Conservation (phyloP, 371 early-diverging fungal species). For the Mucor lusitanicus region DNA sequence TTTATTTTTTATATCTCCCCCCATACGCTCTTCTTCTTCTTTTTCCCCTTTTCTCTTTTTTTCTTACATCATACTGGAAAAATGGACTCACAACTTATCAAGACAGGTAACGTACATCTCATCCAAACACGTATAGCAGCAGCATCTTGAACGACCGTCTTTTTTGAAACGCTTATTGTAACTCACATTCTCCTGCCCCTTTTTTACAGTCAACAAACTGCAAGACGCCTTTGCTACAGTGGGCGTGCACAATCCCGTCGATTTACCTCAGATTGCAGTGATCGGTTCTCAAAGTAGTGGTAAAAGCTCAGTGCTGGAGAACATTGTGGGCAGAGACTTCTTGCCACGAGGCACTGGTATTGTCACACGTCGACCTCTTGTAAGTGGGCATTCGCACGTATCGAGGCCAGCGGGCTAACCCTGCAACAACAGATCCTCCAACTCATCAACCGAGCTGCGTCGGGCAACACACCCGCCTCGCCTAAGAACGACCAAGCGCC, state of each 20-base stretch:
- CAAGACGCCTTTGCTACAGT: constrained; percentile 97
- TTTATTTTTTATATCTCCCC: not conserved
- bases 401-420: no score
- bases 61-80: not conserved
- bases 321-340: constrained; percentile 98
- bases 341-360: constrained; percentile 97
- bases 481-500: constrained; percentile 11
- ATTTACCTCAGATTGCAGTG: constrained; percentile 98
- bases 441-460: constrained; percentile 91
- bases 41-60: constrained; percentile 1
- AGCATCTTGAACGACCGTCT: not conserved
- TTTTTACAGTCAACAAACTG: constrained; percentile 88
- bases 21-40: not conserved
- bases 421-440: constrained; percentile 82
- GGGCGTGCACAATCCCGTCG: constrained; percentile 95
- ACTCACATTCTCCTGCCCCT: constrained; percentile 29
- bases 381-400: constrained; percentile 65
- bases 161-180: not conserved
- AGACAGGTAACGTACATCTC: constrained; percentile 34
- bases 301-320: constrained; percentile 98
- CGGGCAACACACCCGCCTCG: constrained; percentile 10
- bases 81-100: constrained; percentile 61
- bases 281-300: constrained; percentile 98
- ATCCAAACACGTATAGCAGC: not conserved
- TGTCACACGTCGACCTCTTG: constrained; percentile 93